These are phyloP conservation scores for Neltuma alba DNA, from an alignment of 306 rosid species.

Conservation along the genomic window DNA sequence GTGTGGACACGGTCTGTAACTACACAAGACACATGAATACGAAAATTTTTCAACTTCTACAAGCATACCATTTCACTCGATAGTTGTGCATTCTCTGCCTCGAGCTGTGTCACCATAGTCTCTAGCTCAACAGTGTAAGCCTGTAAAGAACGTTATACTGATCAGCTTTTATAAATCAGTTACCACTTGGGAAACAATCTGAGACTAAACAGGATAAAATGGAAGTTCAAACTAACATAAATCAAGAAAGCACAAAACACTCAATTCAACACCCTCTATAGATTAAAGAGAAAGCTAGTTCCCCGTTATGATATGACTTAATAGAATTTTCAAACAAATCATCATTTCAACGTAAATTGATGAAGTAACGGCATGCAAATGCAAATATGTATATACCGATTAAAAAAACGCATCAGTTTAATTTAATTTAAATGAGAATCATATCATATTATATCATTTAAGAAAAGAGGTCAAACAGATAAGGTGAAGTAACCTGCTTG, in stretches of 20 bases:
- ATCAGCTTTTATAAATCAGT: not conserved
- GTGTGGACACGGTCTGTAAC: not conserved
- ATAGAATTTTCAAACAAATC: not conserved
- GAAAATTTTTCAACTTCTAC: not conserved
- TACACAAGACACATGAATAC: not conserved
- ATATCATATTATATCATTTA: not conserved
- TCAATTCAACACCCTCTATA: no score
- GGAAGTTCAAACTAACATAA: not conserved
- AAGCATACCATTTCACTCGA: slow-evolving; percentile 59
- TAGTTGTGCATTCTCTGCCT: slow-evolving; percentile 67
- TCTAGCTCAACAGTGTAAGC: slow-evolving; percentile 85
- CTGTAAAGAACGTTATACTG: slow-evolving; percentile 36
- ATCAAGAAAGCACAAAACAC: not conserved
- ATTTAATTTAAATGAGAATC: not conserved
- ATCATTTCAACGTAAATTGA: not conserved
- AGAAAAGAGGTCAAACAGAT: not conserved
- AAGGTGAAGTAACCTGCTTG: slow-evolving; percentile 59
- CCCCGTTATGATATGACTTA: not conserved
- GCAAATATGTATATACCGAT: not conserved
- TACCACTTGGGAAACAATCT: not conserved
- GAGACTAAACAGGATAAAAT: not conserved
- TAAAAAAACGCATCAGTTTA: not conserved
- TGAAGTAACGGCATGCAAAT: not conserved
- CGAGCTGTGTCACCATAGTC: slow-evolving; percentile 60
- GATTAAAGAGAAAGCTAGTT: not conserved